Percentiles rank a stretch among this genome's conserved stretches.
Conservation (phyloP, 495 filamentous ascomycete species). For the Aspergillus cavernicola region DNA sequence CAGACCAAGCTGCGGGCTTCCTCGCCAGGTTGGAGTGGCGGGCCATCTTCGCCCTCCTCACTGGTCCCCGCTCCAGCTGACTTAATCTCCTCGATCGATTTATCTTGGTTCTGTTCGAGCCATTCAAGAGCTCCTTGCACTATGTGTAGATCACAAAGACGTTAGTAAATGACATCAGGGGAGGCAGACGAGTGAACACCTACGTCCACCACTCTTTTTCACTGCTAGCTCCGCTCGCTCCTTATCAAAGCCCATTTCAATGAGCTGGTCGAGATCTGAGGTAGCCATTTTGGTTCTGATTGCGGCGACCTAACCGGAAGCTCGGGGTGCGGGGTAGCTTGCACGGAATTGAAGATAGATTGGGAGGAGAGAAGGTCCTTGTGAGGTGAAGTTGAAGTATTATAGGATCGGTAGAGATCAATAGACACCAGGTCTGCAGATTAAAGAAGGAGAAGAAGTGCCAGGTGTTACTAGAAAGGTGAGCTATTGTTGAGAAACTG, state of each 20-base stretch:
- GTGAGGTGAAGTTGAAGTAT: neutral
- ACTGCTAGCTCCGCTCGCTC: conserved; percentile 76
- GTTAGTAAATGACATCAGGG: neutral
- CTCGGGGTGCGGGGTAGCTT: neutral
- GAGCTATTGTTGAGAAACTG: no score
- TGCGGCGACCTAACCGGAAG: neutral
- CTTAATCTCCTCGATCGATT: conserved; percentile 71
- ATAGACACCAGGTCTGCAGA: neutral
- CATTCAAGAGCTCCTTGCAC: conserved; percentile 90
- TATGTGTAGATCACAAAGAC: conserved; percentile 27
- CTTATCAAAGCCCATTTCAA: conserved; percentile 94
- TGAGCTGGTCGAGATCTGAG: conserved; percentile 72
- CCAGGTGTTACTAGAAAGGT: neutral
- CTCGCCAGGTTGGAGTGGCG: conserved; percentile 58
- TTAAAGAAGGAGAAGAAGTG: no score
- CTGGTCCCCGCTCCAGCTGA: conserved; percentile 24
- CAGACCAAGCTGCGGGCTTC: conserved; percentile 67
- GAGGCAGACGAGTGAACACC: conserved; percentile 27
- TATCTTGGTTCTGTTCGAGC: conserved; percentile 88
- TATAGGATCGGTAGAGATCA: neutral
- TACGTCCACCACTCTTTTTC: conserved; percentile 70
- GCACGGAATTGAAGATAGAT: neutral
- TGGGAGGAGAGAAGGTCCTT: neutral
- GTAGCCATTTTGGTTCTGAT: conserved; percentile 52
- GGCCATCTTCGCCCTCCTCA: conserved; percentile 42